These are phyloP conservation scores for Komagataella ulmi DNA, from an alignment of 805 yeast genomes.

Conservation along the genomic window DNA sequence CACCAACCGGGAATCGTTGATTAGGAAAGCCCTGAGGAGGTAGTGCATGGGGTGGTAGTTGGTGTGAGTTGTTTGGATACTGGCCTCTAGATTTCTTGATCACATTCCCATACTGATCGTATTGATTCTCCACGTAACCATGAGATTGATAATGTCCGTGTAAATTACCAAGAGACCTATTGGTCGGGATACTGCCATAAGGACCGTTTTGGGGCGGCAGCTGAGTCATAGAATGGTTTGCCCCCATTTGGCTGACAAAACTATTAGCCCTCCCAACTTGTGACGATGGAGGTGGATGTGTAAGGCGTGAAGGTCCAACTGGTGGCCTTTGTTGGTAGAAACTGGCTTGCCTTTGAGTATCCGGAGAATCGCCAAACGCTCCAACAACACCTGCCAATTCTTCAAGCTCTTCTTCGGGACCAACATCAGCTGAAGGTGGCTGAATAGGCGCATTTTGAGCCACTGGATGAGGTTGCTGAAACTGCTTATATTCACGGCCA, in stretches of 20 bases:
- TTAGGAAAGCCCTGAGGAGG: slow-evolving; percentile 20
- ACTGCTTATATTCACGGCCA: not conserved
- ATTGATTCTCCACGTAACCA: not conserved
- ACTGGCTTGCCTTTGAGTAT: not conserved
- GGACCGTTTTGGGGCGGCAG: not conserved
- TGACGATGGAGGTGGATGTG: not conserved
- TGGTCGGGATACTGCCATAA: not conserved
- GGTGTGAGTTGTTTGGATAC: slow-evolving; percentile 17
- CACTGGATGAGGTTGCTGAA: not conserved
- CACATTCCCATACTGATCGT: slow-evolving; percentile 1
- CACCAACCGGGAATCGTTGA: not conserved
- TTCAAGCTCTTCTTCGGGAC: not conserved
- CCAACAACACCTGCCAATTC: not conserved
- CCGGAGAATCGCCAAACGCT: not conserved
- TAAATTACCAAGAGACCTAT: not conserved
- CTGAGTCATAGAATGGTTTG: not conserved
- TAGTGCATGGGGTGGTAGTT: slow-evolving; percentile 16
- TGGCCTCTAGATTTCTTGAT: slow-evolving; percentile 4
- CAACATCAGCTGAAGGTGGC: not conserved
- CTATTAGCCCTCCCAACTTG: not conserved
- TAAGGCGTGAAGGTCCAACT: not conserved
- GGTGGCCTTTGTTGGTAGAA: not conserved
- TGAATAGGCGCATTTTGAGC: not conserved
- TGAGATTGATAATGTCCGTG: not conserved
- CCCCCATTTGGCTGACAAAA: not conserved